Evolutionary conservation across 768 basidiomycete species (phyloP).

Genomic region (Trichaptum fuscoviolaceum): DNA sequence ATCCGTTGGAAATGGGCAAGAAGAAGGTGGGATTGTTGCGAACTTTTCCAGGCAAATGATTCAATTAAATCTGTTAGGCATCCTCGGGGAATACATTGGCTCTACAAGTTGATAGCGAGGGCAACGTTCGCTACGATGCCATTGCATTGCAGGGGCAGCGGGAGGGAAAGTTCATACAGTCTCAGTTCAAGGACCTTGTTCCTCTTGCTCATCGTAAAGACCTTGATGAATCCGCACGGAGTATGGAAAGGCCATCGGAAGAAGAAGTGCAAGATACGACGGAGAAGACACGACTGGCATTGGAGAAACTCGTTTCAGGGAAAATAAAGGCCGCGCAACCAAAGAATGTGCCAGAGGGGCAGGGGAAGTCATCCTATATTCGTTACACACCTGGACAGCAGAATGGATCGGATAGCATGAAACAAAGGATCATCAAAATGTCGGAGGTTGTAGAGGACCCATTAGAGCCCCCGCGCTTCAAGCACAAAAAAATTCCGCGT

Average conservation of each 20-base stretch:
- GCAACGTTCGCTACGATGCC: slow-evolving; percentile 94
- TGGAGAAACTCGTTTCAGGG: slow-evolving; percentile 90
- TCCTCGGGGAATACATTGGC: slow-evolving; percentile 93
- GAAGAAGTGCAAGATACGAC: slow-evolving; percentile 89
- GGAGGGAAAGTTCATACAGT: slow-evolving; percentile 80
- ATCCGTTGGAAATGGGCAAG: slow-evolving; percentile 90
- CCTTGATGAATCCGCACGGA: slow-evolving; percentile 62
- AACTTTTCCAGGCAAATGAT: slow-evolving; percentile 4
- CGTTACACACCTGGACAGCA: slow-evolving; percentile 97
- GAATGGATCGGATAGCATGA: slow-evolving; percentile 58
- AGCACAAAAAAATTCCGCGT: slow-evolving; percentile 97
- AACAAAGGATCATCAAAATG: slow-evolving; percentile 99
- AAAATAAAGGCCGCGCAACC: slow-evolving; percentile 99
- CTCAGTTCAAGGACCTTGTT: slow-evolving; percentile 96
- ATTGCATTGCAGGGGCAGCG: slow-evolving; percentile 96
- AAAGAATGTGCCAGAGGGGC: slow-evolving; percentile 83
- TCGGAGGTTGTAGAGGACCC: slow-evolving; percentile 97
- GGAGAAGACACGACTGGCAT: slow-evolving; percentile 83
- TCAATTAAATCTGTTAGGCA: slow-evolving; percentile 40
- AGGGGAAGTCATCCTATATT: slow-evolving; percentile 84
- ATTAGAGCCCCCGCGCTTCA: slow-evolving; percentile 93
- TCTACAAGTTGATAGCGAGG: slow-evolving; percentile 93
- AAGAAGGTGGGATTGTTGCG: slow-evolving; percentile 66
- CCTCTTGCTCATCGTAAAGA: slow-evolving; percentile 89
- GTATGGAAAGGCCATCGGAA: slow-evolving; percentile 91